Base-by-base conservation (phyloP, 2,329 filamentous ascomycete genomes). In the Cucurbitaria berberidis region DNA sequence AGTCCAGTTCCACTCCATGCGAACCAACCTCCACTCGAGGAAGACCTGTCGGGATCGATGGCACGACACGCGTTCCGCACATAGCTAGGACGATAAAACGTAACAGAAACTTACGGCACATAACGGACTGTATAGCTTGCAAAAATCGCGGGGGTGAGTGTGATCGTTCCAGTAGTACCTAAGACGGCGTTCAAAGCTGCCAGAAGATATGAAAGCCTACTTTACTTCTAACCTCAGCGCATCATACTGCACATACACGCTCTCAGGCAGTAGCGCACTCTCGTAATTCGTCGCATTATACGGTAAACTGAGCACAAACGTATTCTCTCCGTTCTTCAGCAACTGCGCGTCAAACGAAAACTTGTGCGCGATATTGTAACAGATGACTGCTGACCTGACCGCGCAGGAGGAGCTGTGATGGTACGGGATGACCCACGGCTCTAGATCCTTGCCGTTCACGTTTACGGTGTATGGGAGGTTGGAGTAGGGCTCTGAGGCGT, bases 161-260 rank as follows among this genome's bases (percentile, higher is more conserved):
- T n/a, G n/a, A n/a, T n/a, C n/a, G n/a, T n/a, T n/a, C n/a, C n/a
- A n/a, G n/a, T n/a, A n/a, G n/a, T n/a, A n/a, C n/a, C n/a, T n/a
- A n/a, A n/a, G n/a, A n/a, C n/a, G n/a, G n/a, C n/a, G n/a, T n/a
- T n/a, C n/a, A n/a, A n/a, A n/a, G n/a, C n/a, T n/a, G n/a, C n/a
- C n/a, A n/a, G n/a, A n/a, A n/a, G n/a, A n/a, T n/a, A n/a, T n/a
- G n/a, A n/a, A n/a, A n/a, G n/a, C 15, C 50, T 73, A 81, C 48
- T 68, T 67, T 22, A 88, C 66, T 64, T 88, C 86, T 41, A 88
- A 62, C 45, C 85, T 77, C 65, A 88, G 62, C 2, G 86, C 85
- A 73, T 88, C 86, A 58, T 89, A 88, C 74, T 88, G 85, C 5
- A 88, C 81, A 68, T 88, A 88, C 0, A 85, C 76, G 0, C 78